These are phyloP conservation scores for Penicillium sp. DNA, from an alignment of 2,329 filamentous ascomycete genomes.

Conservation along the genomic window DNA sequence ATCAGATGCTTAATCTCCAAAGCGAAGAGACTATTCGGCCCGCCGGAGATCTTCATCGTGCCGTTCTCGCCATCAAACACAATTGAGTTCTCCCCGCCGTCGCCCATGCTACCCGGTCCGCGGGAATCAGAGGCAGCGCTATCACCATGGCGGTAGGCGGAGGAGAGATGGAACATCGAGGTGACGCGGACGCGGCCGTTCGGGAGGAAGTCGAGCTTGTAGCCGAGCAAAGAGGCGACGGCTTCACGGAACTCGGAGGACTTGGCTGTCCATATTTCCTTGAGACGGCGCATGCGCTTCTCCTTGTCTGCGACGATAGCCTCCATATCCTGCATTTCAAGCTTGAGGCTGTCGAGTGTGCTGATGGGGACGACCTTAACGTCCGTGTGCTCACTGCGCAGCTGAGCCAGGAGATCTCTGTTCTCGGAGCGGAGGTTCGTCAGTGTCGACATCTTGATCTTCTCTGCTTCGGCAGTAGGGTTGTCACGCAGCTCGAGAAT, in stretches of 20 bases:
- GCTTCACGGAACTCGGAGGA: constrained; percentile 93
- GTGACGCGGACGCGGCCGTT: constrained; percentile 94
- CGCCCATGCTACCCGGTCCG: constrained; percentile 45
- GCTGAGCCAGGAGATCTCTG: constrained; percentile 71
- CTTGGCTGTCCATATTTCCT: constrained; percentile 89
- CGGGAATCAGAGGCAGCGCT: constrained; percentile 56
- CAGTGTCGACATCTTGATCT: constrained; percentile 78
- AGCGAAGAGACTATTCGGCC: constrained; percentile 82
- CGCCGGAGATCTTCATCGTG: constrained; percentile 96
- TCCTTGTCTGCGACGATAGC: constrained; percentile 66
- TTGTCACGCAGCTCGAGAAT: constrained; percentile 87
- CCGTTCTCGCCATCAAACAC: constrained; percentile 91
- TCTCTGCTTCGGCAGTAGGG: constrained; percentile 81
- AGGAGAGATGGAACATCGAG: constrained; percentile 73
- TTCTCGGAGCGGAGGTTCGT: constrained; percentile 79
- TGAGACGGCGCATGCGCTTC: constrained; percentile 80
- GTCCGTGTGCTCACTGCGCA: constrained; percentile 52
- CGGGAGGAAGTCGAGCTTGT: constrained; percentile 94
- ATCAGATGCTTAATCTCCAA: constrained; percentile 80
- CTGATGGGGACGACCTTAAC: constrained; percentile 70
- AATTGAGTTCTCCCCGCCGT: constrained; percentile 56
- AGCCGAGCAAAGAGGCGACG: constrained; percentile 86
- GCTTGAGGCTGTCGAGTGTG: constrained; percentile 70
- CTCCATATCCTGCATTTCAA: constrained; percentile 71
- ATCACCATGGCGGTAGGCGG: constrained; percentile 44